Evolutionary conservation across 305 asterid species (phyloP).

Genomic region (Fraxinus paxiana): DNA sequence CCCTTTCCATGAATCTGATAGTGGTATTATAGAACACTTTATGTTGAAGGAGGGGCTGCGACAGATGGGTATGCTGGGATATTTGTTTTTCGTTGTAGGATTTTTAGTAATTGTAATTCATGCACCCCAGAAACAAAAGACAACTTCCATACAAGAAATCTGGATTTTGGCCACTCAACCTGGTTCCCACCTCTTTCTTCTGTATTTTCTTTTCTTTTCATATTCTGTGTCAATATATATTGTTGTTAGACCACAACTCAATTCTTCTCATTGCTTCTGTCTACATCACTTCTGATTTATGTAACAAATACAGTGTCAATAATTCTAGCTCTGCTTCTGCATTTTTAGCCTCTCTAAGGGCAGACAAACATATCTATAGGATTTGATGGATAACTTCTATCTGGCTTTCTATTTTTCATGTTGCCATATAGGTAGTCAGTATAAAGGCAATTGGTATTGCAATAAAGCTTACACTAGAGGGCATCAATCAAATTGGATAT

Average conservation of each 20-base stretch:
- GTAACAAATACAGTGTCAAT: constrained; percentile 50
- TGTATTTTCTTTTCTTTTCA: neutral
- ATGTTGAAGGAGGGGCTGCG: constrained; percentile 60
- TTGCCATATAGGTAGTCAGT: constrained; percentile 55
- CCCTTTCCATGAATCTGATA: constrained; percentile 34
- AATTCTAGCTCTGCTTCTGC: constrained; percentile 49
- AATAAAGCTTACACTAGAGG: constrained; percentile 68
- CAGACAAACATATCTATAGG: constrained; percentile 40
- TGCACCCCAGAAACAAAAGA: constrained; percentile 67
- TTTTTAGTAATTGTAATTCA: constrained; percentile 65
- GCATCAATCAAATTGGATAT: constrained; percentile 58
- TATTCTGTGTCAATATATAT: neutral
- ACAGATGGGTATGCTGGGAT: constrained; percentile 61
- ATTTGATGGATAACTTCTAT: constrained; percentile 8
- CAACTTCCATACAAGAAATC: constrained; percentile 63
- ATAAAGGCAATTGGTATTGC: constrained; percentile 80
- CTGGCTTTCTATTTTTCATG: neutral
- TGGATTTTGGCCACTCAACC: constrained; percentile 81
- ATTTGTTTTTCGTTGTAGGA: constrained; percentile 65
- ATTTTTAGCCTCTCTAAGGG: constrained; percentile 62
- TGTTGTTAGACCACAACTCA: neutral
- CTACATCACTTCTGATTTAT: constrained; percentile 54
- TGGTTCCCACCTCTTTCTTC: constrained; percentile 31
- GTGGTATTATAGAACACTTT: constrained; percentile 68
- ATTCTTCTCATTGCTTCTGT: constrained; percentile 12